Conservation (phyloP, 2,329 filamentous ascomycete genomes). For the Stenocarpella maydis region DNA sequence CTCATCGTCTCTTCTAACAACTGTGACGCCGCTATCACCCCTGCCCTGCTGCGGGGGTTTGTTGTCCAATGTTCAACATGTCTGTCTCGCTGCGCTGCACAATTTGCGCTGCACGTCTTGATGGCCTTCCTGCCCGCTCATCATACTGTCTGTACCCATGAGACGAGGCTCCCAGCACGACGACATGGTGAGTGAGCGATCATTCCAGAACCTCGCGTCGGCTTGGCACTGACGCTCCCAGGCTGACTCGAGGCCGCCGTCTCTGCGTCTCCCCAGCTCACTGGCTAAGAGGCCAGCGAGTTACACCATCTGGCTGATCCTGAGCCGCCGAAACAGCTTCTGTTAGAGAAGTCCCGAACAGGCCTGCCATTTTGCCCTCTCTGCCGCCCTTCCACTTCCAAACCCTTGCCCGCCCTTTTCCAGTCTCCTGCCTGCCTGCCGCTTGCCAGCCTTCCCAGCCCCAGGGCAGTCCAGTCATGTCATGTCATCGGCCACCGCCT, state of each 20-base stretch:
- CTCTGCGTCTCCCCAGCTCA: slow-evolving; percentile 1
- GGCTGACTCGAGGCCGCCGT: slow-evolving; percentile 18
- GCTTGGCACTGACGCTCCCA: too few relatives aligned
- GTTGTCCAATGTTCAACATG: background rate
- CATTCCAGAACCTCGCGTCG: slow-evolving; percentile 6
- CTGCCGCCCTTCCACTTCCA: background rate
- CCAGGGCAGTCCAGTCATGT: slow-evolving; percentile 16
- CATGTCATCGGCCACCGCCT: slow-evolving; percentile 12
- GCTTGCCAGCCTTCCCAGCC: background rate
- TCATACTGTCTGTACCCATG: background rate
- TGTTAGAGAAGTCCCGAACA: slow-evolving; percentile 20
- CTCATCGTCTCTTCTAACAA: slow-evolving; percentile 1
- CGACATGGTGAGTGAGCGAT: background rate
- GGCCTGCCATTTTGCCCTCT: background rate
- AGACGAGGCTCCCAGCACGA: slow-evolving; percentile 6
- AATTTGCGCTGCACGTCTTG: background rate
- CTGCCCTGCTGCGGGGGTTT: slow-evolving; percentile 9
- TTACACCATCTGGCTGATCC: slow-evolving; percentile 32
- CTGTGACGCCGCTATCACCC: background rate
- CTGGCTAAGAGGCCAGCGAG: slow-evolving; percentile 22
- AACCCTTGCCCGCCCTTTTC: background rate
- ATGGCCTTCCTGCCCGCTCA: slow-evolving; percentile 2
- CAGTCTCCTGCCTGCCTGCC: background rate
- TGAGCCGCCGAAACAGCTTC: slow-evolving; percentile 28
- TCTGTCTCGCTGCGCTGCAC: background rate